phyloP scores from a whole-genome alignment of 495 filamentous ascomycete genomes.

The Poronia punctata region DNA sequence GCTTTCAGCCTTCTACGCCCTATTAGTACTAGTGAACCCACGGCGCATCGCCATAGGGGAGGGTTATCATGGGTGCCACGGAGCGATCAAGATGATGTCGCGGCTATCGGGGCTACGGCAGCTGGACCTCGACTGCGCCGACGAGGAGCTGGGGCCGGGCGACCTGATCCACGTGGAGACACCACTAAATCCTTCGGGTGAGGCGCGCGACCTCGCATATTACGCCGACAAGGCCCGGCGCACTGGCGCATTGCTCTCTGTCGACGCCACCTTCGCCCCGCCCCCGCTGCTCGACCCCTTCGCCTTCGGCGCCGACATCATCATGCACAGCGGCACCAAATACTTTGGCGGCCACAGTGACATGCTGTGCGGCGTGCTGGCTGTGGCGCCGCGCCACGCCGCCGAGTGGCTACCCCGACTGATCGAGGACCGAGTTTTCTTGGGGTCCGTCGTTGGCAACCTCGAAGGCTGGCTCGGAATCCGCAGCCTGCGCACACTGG shows the following conservation, averaged over 20 bases:
- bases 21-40: slow-evolving; percentile 71
- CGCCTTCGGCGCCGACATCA: slow-evolving; percentile 64
- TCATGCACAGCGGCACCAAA: slow-evolving; percentile 91
- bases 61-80: slow-evolving; percentile 92
- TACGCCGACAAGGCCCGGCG: slow-evolving; percentile 67
- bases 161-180: slow-evolving; percentile 91
- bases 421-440: slow-evolving; percentile 54
- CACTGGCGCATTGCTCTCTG: slow-evolving; percentile 65
- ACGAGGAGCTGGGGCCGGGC: slow-evolving; percentile 50
- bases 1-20: slow-evolving; percentile 78
- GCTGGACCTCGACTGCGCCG: slow-evolving; percentile 51
- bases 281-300: slow-evolving; percentile 87
- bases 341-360: slow-evolving; percentile 94
- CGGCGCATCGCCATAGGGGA: slow-evolving; percentile 67
- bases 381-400: slow-evolving; percentile 50
- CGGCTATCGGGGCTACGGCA: slow-evolving; percentile 64
- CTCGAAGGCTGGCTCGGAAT: slow-evolving; percentile 91
- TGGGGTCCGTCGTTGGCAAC: slow-evolving; percentile 86
- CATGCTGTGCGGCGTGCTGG: slow-evolving; percentile 78
- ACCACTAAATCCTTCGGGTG: slow-evolving; percentile 82
- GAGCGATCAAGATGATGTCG: slow-evolving; percentile 61
- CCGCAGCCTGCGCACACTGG: slow-evolving; percentile 76
- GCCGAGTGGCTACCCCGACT: slow-evolving; percentile 52
- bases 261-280: slow-evolving; percentile 92
- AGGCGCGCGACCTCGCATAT: slow-evolving; percentile 59